Evolutionary conservation across 139 green algal species (phyloP), one percentile per base, ranked within the genome.

Genomic region (Zygnema circumcarinatum): DNA sequence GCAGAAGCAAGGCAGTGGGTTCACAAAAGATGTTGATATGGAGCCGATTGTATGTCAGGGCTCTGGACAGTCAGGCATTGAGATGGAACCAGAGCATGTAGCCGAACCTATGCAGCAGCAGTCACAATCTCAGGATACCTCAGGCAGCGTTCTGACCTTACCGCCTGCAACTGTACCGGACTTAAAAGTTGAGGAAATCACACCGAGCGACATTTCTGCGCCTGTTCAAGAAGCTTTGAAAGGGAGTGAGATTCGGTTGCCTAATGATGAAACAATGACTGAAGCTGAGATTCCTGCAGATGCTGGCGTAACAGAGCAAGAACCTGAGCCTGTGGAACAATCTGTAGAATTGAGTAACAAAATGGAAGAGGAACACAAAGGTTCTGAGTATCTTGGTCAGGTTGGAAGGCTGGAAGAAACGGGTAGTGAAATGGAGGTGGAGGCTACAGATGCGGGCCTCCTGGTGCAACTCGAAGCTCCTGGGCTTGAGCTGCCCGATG

Each of bases 361-460:
- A 62, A 7, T 25, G 16, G 16, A 7, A 16, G 7, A 25, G 47
- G 47, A 62, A 62, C 7, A 25, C 7, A 16, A 62, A 62, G 7
- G n/a, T 81, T 3, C 32, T 81, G 74, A 29, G 16, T 11, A 7
- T 1, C n/a, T 29, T 81, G 74, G 25, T 81, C 29, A 2, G 33
- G 74, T 7, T 81, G 74, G 2, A 41, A 40, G 75, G 38, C 32
- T 56, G 79, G 54, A 54, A 32, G 25, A 67, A 38, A 7, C 56
- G 67, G 31, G 42, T n/a, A 85, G 75, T 31, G 67, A 84, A 73
- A 78, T 56, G 69, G 69, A 78, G 69, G 69, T 56, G 69, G 69
- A 78, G 69, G 16, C 3, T 16, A 78, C 38, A 7, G 36, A 41
- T 11, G 36, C 7, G 11, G 36, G 38, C 7, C 38, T 56, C 16